Base-by-base conservation (phyloP, 371 early-diverging fungal genomes). In the Fennellomyces sp. region DNA sequence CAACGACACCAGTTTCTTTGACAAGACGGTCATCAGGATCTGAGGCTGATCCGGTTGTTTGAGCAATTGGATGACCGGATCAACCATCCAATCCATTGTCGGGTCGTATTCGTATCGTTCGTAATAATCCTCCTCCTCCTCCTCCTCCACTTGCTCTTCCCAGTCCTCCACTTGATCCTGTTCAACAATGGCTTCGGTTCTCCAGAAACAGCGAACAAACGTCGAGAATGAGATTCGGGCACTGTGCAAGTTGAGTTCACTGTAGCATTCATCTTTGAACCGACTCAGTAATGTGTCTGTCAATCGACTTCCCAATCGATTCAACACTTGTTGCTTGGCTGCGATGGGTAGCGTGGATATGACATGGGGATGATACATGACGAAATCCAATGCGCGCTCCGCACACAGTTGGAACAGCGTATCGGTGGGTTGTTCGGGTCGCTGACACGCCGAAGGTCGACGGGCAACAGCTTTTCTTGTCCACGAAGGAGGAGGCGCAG, bases 1-100 rank as follows among this genome's bases (percentile, higher is more conserved):
- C 11, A 71, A 56, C 2, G 57, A 41, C 10, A 60, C 49, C 1
- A 70, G 60, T 25, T 58, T 63, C 6, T 36, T 35, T 3, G 68
- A 58, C 3, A 67, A 39, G 0, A 63, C 63, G 11, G 68, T 62
- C 30, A 36, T 52, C 5, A 67, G 27, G 2, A 39, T 6, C 5
- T 33, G 39, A 11, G 26, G 25, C 13, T 39, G 38, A 27, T 26
- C 55, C 45, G 45, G 45, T 45, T 45, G 45, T 21, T 45, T 45
- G 1, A 45, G n/a, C 23, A 45, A 45, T 15, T 45, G 45, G 23
- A 45, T 17, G 5, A 45, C 23, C 3, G 45, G 45, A 23, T 45
- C 45, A 11, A 45, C 17, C 3, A 12, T 25, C 45, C 45, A 45
- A 23, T 45, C 45, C 45, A 45, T 23, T 0, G 45, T 23, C n/a